phyloP scores from a whole-genome alignment of 768 basidiomycete species.

The Gloeopeniophorella convolvens region DNA sequence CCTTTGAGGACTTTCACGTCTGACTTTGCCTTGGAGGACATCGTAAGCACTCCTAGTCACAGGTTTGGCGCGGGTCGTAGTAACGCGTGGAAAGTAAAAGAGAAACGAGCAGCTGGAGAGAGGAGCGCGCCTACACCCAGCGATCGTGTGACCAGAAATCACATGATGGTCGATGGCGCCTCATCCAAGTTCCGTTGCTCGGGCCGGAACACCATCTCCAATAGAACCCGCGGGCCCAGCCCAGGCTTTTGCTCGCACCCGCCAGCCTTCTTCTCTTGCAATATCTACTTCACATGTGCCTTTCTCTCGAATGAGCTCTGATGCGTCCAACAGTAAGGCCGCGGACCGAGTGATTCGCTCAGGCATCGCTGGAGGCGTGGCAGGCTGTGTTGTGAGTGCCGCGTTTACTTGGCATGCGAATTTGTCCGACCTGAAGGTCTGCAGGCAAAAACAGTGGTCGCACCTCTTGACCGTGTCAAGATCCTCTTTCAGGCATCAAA shows the following conservation, averaged over 20 bases:
- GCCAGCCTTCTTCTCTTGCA: background rate
- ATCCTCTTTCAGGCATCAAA: constrained; percentile 98
- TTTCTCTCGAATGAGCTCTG: constrained; percentile 49
- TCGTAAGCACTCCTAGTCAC: background rate
- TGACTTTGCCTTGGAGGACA: constrained; percentile 16
- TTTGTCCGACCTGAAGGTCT: constrained; percentile 8
- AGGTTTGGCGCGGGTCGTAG: too few species aligned
- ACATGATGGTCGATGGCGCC: constrained; percentile 8
- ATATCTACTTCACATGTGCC: constrained; percentile 9
- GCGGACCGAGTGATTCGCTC: constrained; percentile 55
- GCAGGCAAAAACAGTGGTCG: constrained; percentile 91
- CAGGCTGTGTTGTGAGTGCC: constrained; percentile 80
- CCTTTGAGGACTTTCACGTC: constrained; percentile 20
- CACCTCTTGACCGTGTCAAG: constrained; percentile 96
- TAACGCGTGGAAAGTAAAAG: too few species aligned
- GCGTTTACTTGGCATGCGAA: constrained; percentile 3
- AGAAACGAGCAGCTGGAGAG: too few species aligned
- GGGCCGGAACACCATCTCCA: background rate
- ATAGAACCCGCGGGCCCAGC: too few species aligned
- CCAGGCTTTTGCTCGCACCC: background rate
- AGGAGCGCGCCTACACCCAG: too few species aligned
- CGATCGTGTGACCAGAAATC: too few species aligned
- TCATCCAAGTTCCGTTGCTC: background rate
- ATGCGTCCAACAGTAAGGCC: constrained; percentile 33
- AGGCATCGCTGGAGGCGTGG: constrained; percentile 87